Conservation (phyloP, 352 stramenopile genomes). For the Pythium apleroticum region DNA sequence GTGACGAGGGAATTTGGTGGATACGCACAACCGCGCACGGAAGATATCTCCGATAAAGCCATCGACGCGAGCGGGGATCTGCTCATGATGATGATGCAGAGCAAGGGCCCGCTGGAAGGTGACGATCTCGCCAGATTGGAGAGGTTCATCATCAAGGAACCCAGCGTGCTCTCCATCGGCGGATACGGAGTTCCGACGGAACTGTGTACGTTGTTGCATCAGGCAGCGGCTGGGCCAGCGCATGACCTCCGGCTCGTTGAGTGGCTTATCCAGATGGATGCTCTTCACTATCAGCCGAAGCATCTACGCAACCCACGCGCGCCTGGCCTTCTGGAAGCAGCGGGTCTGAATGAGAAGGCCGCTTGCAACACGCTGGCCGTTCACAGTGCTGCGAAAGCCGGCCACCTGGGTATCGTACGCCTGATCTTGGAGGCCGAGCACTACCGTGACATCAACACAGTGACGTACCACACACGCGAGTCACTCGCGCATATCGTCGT, state of each 20-base stretch:
- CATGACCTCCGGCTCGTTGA: slow-evolving; percentile 33
- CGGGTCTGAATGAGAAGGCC: neutral
- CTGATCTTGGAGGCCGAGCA: slow-evolving; percentile 14
- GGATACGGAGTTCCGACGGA: neutral
- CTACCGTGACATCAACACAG: slow-evolving; percentile 9
- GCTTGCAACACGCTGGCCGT: slow-evolving; percentile 9
- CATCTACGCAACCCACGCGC: neutral
- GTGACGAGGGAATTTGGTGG: slow-evolving; percentile 5
- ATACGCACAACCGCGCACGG: neutral
- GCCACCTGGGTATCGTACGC: slow-evolving; percentile 11
- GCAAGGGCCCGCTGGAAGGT: neutral
- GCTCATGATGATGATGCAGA: neutral
- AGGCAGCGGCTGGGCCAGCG: slow-evolving; percentile 30
- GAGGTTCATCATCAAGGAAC: slow-evolving; percentile 5
- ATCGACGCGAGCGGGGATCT: neutral
- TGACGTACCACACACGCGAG: slow-evolving; percentile 21
- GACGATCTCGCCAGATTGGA: slow-evolving; percentile 13
- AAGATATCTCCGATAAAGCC: neutral
- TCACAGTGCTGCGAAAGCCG: slow-evolving; percentile 16
- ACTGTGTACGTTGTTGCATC: slow-evolving; percentile 25
- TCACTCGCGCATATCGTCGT: slow-evolving; percentile 19
- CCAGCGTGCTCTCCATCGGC: slow-evolving; percentile 4
- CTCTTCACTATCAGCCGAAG: slow-evolving; percentile 16
- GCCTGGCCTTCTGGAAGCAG: neutral
- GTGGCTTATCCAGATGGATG: slow-evolving; percentile 40